Evolutionary conservation across 352 stramenopile species (phyloP).

Genomic region (Blastocystis sp.): DNA sequence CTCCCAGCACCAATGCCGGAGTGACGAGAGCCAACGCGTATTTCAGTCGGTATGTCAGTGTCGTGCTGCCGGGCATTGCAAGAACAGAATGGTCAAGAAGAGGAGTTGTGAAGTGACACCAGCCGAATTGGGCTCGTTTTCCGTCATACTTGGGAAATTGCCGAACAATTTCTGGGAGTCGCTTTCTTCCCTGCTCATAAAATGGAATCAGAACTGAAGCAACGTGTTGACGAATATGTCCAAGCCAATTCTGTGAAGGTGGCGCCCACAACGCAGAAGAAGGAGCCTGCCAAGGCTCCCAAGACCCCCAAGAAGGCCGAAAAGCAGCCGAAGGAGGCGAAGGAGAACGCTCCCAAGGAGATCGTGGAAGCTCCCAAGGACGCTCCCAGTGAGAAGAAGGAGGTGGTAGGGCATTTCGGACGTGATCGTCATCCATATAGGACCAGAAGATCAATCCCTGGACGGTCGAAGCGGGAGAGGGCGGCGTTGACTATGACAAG

Average conservation of each 20-base stretch:
- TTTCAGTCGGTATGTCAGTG: slow-evolving; percentile 35
- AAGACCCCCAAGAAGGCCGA: slow-evolving; percentile 34
- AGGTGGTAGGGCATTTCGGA: not conserved
- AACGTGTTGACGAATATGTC: slow-evolving; percentile 64
- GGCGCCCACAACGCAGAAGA: not conserved
- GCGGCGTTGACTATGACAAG: slow-evolving; percentile 96
- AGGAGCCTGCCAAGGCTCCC: slow-evolving; percentile 5
- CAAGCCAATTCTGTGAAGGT: slow-evolving; percentile 69
- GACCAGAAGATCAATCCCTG: slow-evolving; percentile 86
- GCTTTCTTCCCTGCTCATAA: not conserved
- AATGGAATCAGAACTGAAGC: slow-evolving; percentile 63
- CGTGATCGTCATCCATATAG: slow-evolving; percentile 36
- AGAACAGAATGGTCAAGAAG: not conserved
- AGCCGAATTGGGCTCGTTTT: slow-evolving; percentile 13
- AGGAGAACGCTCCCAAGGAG: not conserved
- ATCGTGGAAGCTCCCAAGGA: slow-evolving; percentile 5
- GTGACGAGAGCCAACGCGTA: slow-evolving; percentile 6
- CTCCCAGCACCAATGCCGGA: slow-evolving; percentile 32
- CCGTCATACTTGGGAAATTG: not conserved
- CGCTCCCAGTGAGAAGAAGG: not conserved
- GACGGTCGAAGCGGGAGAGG: slow-evolving; percentile 85
- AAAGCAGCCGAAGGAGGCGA: slow-evolving; percentile 9
- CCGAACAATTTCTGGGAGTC: too few species aligned
- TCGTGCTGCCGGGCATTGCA: slow-evolving; percentile 13
- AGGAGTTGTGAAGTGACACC: not conserved